Percentiles rank a stretch among this genome's conserved stretches.
Conservation (phyloP, 345 rosid genomes). For the Populus deltoides region DNA sequence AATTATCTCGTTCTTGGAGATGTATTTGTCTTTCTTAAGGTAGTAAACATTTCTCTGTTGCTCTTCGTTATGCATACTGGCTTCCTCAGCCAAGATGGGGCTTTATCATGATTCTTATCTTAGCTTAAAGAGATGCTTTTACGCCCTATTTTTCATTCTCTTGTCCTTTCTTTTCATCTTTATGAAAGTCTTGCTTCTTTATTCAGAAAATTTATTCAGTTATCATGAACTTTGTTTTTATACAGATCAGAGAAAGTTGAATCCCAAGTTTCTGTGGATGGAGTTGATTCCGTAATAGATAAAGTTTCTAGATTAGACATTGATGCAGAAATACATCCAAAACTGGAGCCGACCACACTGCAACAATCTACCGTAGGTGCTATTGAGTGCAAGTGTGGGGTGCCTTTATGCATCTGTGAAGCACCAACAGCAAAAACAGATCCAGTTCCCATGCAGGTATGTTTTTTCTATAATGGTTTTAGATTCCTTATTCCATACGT, state of each 20-base stretch:
- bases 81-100: too few relatives aligned
- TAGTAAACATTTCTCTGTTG: too few relatives aligned
- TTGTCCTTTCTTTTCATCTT: background rate
- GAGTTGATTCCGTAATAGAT: constrained; percentile 43
- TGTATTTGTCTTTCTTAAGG: too few relatives aligned
- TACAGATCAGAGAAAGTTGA: constrained; percentile 39
- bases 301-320: constrained; percentile 53
- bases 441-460: constrained; percentile 39
- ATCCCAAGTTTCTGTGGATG: constrained; percentile 35
- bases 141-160: background rate
- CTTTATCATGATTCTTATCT: too few relatives aligned
- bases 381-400: constrained; percentile 81
- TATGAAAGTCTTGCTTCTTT: background rate
- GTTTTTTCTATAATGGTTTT: background rate
- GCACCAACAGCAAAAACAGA: constrained; percentile 47
- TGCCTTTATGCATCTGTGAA: constrained; percentile 92
- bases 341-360: constrained; percentile 32
- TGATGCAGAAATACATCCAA: constrained; percentile 33
- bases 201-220: background rate
- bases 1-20: too few relatives aligned
- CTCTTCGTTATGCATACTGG: too few relatives aligned
- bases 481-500: background rate
- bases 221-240: constrained; percentile 23
- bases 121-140: background rate
- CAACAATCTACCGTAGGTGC: constrained; percentile 25